These are phyloP conservation scores for Diaporthe australafricana DNA, from an alignment of 2,329 filamentous ascomycete species.

Conservation along the genomic window DNA sequence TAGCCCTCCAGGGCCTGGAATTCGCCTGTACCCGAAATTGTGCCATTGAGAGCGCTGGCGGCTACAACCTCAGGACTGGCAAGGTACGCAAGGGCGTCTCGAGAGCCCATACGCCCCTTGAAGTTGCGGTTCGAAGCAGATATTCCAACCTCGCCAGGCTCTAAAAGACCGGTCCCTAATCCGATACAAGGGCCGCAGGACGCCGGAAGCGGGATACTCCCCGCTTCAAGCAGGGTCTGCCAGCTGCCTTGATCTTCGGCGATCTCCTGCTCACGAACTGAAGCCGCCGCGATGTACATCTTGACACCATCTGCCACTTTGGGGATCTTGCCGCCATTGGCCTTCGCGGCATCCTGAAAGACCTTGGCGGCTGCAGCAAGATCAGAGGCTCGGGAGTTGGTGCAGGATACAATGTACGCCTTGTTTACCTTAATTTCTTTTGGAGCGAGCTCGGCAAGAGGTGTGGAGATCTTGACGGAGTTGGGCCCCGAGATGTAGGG, in stretches of 20 bases:
- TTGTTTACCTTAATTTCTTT: slow-evolving; percentile 85
- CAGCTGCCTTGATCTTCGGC: slow-evolving; percentile 88
- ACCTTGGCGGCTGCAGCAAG: slow-evolving; percentile 85
- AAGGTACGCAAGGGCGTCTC: slow-evolving; percentile 85
- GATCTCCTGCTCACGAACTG: slow-evolving; percentile 77
- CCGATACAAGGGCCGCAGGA: slow-evolving; percentile 89
- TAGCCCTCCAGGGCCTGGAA: slow-evolving; percentile 79
- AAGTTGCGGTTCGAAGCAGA: slow-evolving; percentile 89
- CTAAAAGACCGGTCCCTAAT: slow-evolving; percentile 80
- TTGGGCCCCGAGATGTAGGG: slow-evolving; percentile 91
- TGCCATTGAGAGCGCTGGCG: slow-evolving; percentile 81
- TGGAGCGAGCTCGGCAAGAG: slow-evolving; percentile 77
- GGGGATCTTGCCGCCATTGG: slow-evolving; percentile 65
- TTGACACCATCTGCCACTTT: slow-evolving; percentile 82
- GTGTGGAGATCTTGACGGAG: slow-evolving; percentile 87
- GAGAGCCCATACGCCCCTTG: slow-evolving; percentile 89
- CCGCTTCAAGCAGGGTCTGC: slow-evolving; percentile 82
- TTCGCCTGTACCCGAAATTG: slow-evolving; percentile 80
- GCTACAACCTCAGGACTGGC: slow-evolving; percentile 92
- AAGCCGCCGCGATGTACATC: slow-evolving; percentile 92
- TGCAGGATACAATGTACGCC: slow-evolving; percentile 97
- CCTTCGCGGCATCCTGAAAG: slow-evolving; percentile 80
- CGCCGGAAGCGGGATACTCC: slow-evolving; percentile 74
- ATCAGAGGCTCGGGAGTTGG: slow-evolving; percentile 86
- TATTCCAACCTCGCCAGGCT: slow-evolving; percentile 89